Conservation (phyloP, 352 stramenopile species). For the Phytophthora sp. region DNA sequence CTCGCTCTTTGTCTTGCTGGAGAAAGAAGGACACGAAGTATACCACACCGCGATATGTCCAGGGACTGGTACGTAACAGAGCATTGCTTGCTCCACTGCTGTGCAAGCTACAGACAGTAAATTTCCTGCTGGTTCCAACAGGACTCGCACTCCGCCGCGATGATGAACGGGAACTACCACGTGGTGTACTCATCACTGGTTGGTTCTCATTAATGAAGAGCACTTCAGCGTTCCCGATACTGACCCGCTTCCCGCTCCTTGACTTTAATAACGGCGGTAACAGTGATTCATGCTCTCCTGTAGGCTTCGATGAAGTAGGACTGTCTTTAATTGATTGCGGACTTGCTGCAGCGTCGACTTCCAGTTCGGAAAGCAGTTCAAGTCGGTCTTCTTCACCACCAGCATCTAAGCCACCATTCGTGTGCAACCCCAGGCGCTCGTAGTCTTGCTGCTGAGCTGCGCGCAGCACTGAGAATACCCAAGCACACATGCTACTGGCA, state of each 20-base stretch:
- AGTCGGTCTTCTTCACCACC: constrained; percentile 52
- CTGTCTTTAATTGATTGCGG: constrained; percentile 9
- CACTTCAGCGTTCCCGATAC: constrained; percentile 66
- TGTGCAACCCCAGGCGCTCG: constrained; percentile 27
- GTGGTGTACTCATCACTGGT: constrained; percentile 40
- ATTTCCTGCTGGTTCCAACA: constrained; percentile 11
- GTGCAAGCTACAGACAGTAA: constrained; percentile 25
- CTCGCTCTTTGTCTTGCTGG: constrained; percentile 34
- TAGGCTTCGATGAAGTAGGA: constrained; percentile 5
- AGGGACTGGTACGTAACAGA: constrained; percentile 67
- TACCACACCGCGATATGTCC: constrained; percentile 66
- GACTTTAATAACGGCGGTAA: constrained; percentile 25
- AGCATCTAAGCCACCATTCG: constrained; percentile 9
- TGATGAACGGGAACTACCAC: constrained; percentile 17
- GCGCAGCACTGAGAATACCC: constrained; percentile 57
- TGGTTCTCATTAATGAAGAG: constrained; percentile 81
- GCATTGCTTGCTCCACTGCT: constrained; percentile 31
- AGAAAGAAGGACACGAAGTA: constrained; percentile 88
- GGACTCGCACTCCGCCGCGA: constrained; percentile 25
- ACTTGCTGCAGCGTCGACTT: constrained; percentile 52
- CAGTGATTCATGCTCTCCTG: constrained; percentile 14
- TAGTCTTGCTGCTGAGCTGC: constrained; percentile 49
- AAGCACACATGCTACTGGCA: constrained; percentile 67
- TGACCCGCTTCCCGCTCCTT: constrained; percentile 60
- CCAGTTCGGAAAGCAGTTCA: constrained; percentile 61